Base-by-base conservation (phyloP, 805 yeast species). In the Pichia thaimueangensis region DNA sequence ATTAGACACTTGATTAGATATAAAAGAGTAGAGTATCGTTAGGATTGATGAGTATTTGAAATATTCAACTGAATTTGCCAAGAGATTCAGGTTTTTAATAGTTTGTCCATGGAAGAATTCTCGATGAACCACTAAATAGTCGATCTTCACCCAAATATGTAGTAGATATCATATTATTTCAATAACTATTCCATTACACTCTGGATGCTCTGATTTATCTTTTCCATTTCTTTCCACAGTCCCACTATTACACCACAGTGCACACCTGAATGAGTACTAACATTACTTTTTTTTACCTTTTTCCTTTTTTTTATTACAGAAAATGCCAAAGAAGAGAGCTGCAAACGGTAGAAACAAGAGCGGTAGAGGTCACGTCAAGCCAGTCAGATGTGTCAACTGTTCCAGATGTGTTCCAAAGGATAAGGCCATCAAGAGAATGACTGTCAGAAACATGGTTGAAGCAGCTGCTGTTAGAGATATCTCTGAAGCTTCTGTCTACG, bases 341-440 rank as follows among this genome's bases (percentile, higher is more conserved):
- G 88, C 97, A 93, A 88, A 89, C 97, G 99, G 99, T 83, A 91
- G 99, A 82, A 93, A 93, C 94, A 93, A 93, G 94, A 89, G 88
- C 80, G 97, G 97, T 73, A 93, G 99, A 87, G 99, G 99, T 72
- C 97, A 93, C 96, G 96, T 86, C 75, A 86, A 86, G 76, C 95
- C 96, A 71, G 97, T 91, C 68, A 89, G 99, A 85, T 93, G 99
- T 82, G 85, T 88, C 69, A 93, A 93, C 96, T 93, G 99, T 78
- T 85, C 96, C 66, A 87, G 95, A 76, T 86, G 95, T 80, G 96
- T 93, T 65, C 97, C 98, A 71, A 93, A 93, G 86, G 99, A 93
- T 74, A 93, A 93, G 85, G 97, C 98, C 74, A 93, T 93, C 86
- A 93, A 93, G 93, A 87, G 99, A 80, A 95, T 93, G 82, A 88